Evolutionary conservation across 805 yeast genomes (phyloP), one percentile per base, ranked within the genome.

Genomic region (Sporopachydermia lactativora): DNA sequence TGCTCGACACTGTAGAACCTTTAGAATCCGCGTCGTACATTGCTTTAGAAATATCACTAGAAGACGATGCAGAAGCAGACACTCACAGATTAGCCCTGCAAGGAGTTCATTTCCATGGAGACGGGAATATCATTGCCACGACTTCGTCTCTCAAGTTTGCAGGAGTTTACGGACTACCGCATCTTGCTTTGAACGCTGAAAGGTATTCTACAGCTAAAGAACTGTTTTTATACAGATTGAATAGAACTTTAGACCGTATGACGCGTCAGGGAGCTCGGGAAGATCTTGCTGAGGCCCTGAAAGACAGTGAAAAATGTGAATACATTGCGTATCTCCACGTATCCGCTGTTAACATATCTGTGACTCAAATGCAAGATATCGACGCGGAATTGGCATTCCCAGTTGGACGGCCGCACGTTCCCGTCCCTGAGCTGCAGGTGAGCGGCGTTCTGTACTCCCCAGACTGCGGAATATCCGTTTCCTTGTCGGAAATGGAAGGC

Each of bases 391-490:
- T 86, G 15, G 54, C 48, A 6, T 63, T 69, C 45, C 96, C 96
- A 1, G 53, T 71, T n/a, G 96, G 96, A 0, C 63, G 81, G 45
- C 96, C 96, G 2, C 68, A 77, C 13, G 66, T 70, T 14, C 44
- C 52, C 1, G 53, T 78, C 3, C 96, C 96, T 0, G 50, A 57
- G 0, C 47, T 88, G 14, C 60, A 60, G 19, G 50, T 88, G 5
- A 55, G 68, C 2, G 85, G 80, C 4, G 46, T 84, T 11, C 44
- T 84, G 15, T 86, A 82, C 52, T 84, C 95, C 0, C 96, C 96
- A 0, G 95, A 88, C 53, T 88, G 97, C 63, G 94, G 88, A 0
- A 52, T 79, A 2, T 53, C 70, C 2, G 45, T 83, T 3, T 54
- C 59, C 4, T 35, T 70, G 4, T 54, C 55, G 4, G 46, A 51